Evolutionary conservation across 2,329 filamentous ascomycete genomes (phyloP).

Genomic region (Tolypocladium pustulatum): DNA sequence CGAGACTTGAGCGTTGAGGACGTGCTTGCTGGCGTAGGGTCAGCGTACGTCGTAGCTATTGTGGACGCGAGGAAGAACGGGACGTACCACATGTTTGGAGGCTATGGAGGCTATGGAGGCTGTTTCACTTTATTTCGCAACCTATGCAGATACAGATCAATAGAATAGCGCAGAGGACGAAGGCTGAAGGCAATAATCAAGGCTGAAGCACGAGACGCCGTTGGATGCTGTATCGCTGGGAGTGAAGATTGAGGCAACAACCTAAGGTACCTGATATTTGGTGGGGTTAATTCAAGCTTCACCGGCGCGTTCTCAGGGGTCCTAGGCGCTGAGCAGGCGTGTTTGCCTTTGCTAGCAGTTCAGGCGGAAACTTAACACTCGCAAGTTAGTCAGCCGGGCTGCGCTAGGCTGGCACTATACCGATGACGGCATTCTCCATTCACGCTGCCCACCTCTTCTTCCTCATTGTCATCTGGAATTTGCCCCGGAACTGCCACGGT

Average conservation of each 20-base stretch:
- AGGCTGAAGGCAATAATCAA: neutral
- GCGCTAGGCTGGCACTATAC: neutral
- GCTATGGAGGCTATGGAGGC: no score
- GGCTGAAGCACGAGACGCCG: neutral
- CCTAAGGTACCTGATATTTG: no score
- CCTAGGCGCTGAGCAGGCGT: neutral
- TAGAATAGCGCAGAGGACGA: neutral
- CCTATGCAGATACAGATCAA: neutral
- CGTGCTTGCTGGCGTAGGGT: constrained; percentile 64
- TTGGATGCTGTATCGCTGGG: neutral
- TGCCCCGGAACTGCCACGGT: constrained; percentile 5
- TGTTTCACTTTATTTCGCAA: neutral
- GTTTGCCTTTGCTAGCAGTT: no score
- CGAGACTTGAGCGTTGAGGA: constrained; percentile 94
- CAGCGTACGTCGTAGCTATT: neutral
- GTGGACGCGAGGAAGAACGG: neutral
- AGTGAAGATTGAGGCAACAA: neutral
- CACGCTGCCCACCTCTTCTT: neutral
- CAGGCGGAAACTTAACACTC: no score
- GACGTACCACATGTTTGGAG: constrained; percentile 26
- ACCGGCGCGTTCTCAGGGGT: neutral
- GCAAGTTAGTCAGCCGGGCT: neutral
- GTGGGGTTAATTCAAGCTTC: neutral
- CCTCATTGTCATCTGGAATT: neutral
- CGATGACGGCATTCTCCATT: neutral